Conservation (phyloP, 129 eudicot genomes). For the Flaveria robusta region DNA sequence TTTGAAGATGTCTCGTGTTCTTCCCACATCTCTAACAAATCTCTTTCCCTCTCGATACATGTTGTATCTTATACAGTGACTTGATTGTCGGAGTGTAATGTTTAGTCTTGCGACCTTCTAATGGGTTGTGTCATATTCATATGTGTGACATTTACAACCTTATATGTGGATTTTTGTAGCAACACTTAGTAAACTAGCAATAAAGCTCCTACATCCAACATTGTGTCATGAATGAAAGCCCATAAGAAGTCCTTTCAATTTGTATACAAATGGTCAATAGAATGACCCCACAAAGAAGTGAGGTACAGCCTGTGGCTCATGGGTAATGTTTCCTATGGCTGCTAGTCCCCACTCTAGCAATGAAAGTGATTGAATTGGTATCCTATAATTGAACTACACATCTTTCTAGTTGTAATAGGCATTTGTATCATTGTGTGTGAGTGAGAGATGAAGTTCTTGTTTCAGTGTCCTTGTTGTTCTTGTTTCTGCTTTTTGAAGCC, state of each 20-base stretch:
- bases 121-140: no score
- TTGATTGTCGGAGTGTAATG: no score
- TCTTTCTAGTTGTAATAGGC: constrained; percentile 22
- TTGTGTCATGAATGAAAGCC: constrained; percentile 17
- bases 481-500: constrained; percentile 95
- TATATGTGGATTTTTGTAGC: neutral
- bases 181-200: constrained; percentile 43
- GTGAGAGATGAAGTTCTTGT: constrained; percentile 75
- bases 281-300: constrained; percentile 40
- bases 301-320: constrained; percentile 43
- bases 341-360: constrained; percentile 34
- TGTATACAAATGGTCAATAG: constrained; percentile 16
- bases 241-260: neutral
- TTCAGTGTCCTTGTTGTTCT: constrained; percentile 93
- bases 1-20: no score
- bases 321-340: constrained; percentile 24
- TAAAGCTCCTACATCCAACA: constrained; percentile 17
- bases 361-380: constrained; percentile 37
- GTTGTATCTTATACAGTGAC: neutral
- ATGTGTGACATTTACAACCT: no score
- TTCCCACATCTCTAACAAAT: no score
- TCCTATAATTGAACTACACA: constrained; percentile 38
- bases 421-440: constrained; percentile 14
- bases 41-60: neutral
- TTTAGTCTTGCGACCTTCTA: no score